Evolutionary conservation across 306 rosid genomes (phyloP).

Genomic region (Benincasa hispida): DNA sequence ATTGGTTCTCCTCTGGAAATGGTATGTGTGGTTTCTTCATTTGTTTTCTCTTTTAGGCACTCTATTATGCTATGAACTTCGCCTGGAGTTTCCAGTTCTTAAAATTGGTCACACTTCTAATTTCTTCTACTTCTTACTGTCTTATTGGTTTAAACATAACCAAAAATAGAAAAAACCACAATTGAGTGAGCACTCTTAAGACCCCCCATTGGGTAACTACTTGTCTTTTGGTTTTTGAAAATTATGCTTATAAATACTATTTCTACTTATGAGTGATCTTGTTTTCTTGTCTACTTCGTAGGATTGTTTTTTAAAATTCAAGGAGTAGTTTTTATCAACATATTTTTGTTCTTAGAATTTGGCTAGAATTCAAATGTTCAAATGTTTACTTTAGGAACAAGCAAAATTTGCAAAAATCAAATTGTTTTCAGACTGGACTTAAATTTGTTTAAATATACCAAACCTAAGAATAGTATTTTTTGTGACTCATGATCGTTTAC

Average conservation of each 20-base stretch:
- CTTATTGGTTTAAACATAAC: not conserved
- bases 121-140: not conserved
- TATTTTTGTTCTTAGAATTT: too few species aligned
- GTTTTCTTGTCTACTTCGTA: too few species aligned
- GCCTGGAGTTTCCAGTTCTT: not conserved
- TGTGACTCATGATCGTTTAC: not conserved
- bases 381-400: too few species aligned
- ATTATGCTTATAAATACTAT: too few species aligned
- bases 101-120: not conserved
- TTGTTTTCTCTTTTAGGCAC: not conserved
- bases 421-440: too few species aligned
- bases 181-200: not conserved
- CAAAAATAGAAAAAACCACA: not conserved
- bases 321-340: too few species aligned
- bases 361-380: too few species aligned
- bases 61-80: not conserved
- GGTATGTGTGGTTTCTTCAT: slow-evolving; percentile 34
- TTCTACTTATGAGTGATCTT: too few species aligned
- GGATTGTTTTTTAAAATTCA: too few species aligned
- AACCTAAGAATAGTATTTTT: not conserved
- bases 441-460: too few species aligned
- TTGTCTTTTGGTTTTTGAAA: not conserved
- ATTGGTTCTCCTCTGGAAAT: slow-evolving; percentile 81
- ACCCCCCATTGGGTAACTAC: too few species aligned
- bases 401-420: too few species aligned